phyloP scores from a whole-genome alignment of 2,329 filamentous ascomycete species.

The Scleromitrula shiraiana region DNA sequence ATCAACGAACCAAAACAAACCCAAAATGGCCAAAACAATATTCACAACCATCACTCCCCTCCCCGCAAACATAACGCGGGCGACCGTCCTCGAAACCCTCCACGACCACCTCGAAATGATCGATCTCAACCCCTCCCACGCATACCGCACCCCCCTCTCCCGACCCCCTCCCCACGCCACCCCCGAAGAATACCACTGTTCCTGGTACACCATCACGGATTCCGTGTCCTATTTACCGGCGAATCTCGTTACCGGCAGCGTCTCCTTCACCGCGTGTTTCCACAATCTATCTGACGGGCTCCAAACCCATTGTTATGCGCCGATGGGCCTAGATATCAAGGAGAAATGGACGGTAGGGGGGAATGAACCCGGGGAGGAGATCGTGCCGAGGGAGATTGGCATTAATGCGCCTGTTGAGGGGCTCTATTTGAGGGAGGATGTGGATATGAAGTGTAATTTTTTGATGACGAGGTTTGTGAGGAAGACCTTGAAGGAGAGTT shows the following conservation, averaged over 20 bases:
- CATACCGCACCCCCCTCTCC: constrained; percentile 61
- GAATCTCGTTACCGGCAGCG: constrained; percentile 51
- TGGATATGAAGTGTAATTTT: constrained; percentile 73
- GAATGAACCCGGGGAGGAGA: constrained; percentile 60
- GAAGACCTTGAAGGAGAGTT: constrained; percentile 73
- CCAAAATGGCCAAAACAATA: constrained; percentile 37
- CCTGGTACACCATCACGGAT: constrained; percentile 76
- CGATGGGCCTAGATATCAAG: constrained; percentile 70
- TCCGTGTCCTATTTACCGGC: constrained; percentile 68
- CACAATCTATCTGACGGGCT: constrained; percentile 64
- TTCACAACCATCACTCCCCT: constrained; percentile 77
- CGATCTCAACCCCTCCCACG: constrained; percentile 52
- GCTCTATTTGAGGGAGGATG: constrained; percentile 74
- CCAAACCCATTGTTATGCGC: constrained; percentile 77
- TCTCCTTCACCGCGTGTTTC: constrained; percentile 76
- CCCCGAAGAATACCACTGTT: constrained; percentile 63
- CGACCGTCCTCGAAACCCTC: constrained; percentile 64
- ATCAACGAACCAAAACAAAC: not conserved
- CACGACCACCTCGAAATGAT: constrained; percentile 79
- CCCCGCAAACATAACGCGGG: constrained; percentile 57
- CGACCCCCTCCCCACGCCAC: constrained; percentile 57
- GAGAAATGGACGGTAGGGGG: constrained; percentile 72
- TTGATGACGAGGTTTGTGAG: constrained; percentile 71
- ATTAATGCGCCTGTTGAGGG: constrained; percentile 58
- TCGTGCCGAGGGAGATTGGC: constrained; percentile 58